These are phyloP conservation scores for Neonectria faginata DNA, from an alignment of 2,329 filamentous ascomycete genomes.

Conservation along the genomic window DNA sequence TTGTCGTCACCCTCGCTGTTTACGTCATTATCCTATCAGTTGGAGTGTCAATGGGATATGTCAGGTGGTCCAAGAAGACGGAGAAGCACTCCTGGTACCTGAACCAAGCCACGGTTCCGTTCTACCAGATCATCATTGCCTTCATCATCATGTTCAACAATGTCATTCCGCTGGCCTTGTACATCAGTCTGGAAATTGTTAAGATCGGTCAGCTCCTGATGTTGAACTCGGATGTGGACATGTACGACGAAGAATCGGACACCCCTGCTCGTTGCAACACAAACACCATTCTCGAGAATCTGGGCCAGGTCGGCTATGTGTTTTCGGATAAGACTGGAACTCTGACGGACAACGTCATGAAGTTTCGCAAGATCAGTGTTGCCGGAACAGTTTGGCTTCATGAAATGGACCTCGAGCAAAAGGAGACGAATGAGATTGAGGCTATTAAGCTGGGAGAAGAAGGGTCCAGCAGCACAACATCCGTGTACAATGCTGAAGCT, in stretches of 20 bases:
- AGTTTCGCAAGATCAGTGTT: constrained; percentile 91
- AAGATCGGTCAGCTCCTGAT: constrained; percentile 84
- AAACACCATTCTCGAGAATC: constrained; percentile 93
- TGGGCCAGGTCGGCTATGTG: constrained; percentile 89
- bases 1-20: constrained; percentile 83
- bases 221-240: constrained; percentile 83
- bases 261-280: constrained; percentile 92
- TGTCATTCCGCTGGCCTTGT: constrained; percentile 89
- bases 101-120: constrained; percentile 74
- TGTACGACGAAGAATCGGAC: constrained; percentile 88
- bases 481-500: constrained; percentile 46
- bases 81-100: constrained; percentile 84
- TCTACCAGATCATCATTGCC: constrained; percentile 85
- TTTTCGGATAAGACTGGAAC: constrained; percentile 97
- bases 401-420: constrained; percentile 73
- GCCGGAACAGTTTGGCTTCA: constrained; percentile 92
- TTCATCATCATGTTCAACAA: constrained; percentile 99
- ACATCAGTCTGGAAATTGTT: constrained; percentile 89
- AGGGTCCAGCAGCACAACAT: constrained; percentile 42
- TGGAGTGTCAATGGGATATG: constrained; percentile 85
- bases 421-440: constrained; percentile 41
- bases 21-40: constrained; percentile 84
- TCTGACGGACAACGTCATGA: constrained; percentile 94
- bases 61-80: constrained; percentile 76
- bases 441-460: constrained; percentile 35